phyloP scores from a whole-genome alignment of 805 yeast species.

The Lipomyces sp. region DNA sequence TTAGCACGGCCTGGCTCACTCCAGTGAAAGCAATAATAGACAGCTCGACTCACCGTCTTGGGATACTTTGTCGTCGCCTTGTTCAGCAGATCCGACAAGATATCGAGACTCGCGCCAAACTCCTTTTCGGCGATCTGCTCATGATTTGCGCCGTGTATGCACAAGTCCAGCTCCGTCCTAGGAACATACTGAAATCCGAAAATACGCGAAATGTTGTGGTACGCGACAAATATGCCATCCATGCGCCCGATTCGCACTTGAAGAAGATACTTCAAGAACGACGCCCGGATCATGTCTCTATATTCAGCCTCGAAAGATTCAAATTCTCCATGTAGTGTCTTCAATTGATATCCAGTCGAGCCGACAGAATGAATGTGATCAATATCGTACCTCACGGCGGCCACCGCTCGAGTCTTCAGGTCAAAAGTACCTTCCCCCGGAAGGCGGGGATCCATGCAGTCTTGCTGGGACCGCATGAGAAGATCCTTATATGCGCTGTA shows the following conservation, averaged over 20 bases:
- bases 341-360: slow-evolving; percentile 65
- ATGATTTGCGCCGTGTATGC: slow-evolving; percentile 48
- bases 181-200: slow-evolving; percentile 92
- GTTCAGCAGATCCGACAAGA: slow-evolving; percentile 50
- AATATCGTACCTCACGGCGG: slow-evolving; percentile 77
- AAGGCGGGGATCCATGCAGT: slow-evolving; percentile 67
- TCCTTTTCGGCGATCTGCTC: slow-evolving; percentile 62
- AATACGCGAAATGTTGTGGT: slow-evolving; percentile 73
- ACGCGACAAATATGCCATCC: slow-evolving; percentile 95
- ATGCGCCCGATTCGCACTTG: slow-evolving; percentile 94
- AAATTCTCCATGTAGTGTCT: slow-evolving; percentile 56
- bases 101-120: slow-evolving; percentile 55
- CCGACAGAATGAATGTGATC: slow-evolving; percentile 55
- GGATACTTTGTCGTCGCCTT: slow-evolving; percentile 38
- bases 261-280: slow-evolving; percentile 76
- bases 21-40: background rate
- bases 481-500: slow-evolving; percentile 68
- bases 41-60: slow-evolving; percentile 25
- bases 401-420: slow-evolving; percentile 85
- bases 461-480: slow-evolving; percentile 85
- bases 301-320: slow-evolving; percentile 84
- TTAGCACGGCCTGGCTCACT: background rate
- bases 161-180: slow-evolving; percentile 62
- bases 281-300: slow-evolving; percentile 68
- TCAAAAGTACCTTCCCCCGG: slow-evolving; percentile 94